Percentiles rank a stretch among this genome's conserved stretches.
These are phyloP conservation scores for Macrolepiota fuliginosa DNA, from an alignment of 768 basidiomycete species.

Conservation along the genomic window DNA sequence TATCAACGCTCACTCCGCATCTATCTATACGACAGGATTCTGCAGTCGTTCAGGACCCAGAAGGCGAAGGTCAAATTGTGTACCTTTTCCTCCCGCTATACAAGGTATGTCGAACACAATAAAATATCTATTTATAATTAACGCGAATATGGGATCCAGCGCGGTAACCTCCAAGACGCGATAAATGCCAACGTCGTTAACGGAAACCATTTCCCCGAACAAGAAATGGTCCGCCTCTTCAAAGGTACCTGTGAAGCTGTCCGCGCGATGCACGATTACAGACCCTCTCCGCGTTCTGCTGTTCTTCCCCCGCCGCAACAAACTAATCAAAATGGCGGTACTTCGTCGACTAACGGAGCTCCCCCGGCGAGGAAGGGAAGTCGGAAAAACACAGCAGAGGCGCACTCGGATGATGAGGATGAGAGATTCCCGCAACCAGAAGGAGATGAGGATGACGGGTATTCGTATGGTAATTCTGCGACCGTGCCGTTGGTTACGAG, in stretches of 20 bases:
- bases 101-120: conserved; percentile 49
- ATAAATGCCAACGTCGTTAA: conserved; percentile 87
- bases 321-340: neutral
- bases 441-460: conserved; percentile 70
- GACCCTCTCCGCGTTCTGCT: conserved; percentile 43
- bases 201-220: conserved; percentile 80
- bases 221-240: conserved; percentile 86
- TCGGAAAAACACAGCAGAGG: conserved; percentile 23
- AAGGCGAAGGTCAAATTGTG: conserved; percentile 91
- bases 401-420: conserved; percentile 56
- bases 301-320: conserved; percentile 20
- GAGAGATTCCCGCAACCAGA: conserved; percentile 76
- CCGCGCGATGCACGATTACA: conserved; percentile 91
- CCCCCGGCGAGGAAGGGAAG: conserved; percentile 14
- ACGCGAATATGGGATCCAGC: conserved; percentile 36
- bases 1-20: neutral
- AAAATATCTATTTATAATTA: neutral
- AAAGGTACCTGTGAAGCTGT: conserved; percentile 93
- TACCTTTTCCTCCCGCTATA: conserved; percentile 96
- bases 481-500: conserved; percentile 62
- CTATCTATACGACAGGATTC: conserved; percentile 61
- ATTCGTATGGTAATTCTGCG: conserved; percentile 54
- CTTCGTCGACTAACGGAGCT: conserved; percentile 12
- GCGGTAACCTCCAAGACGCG: conserved; percentile 92
- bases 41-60: conserved; percentile 90